phyloP scores from a whole-genome alignment of 2,329 filamentous ascomycete species.

The Phyllosticta paracitricarpa region DNA sequence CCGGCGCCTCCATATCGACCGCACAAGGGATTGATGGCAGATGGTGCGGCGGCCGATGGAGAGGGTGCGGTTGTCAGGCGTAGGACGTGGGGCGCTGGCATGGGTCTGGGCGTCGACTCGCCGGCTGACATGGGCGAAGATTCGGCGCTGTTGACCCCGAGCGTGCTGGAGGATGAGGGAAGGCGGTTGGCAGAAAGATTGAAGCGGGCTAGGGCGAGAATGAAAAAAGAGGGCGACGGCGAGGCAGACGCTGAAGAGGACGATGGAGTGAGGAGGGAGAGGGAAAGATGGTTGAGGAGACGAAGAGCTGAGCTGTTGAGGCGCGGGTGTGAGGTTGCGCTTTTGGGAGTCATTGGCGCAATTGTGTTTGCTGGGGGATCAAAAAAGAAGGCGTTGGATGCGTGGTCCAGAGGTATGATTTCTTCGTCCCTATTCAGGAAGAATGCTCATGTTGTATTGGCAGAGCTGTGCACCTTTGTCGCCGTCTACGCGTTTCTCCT shows the following conservation, averaged over 20 bases:
- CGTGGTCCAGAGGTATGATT: slow-evolving; percentile 32
- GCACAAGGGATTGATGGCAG: slow-evolving; percentile 59
- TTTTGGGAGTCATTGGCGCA: slow-evolving; percentile 43
- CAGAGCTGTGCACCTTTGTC: slow-evolving; percentile 32
- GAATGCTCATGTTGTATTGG: slow-evolving; percentile 9
- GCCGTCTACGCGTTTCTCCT: slow-evolving; percentile 22
- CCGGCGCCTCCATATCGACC: slow-evolving; percentile 65
- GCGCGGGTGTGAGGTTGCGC: slow-evolving; percentile 43
- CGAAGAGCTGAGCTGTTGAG: slow-evolving; percentile 87
- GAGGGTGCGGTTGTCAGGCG: not conserved
- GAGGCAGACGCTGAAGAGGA: slow-evolving; percentile 16
- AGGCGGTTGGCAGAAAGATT: slow-evolving; percentile 25
- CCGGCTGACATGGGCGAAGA: not conserved
- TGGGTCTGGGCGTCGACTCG: not conserved
- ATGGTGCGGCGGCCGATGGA: not conserved
- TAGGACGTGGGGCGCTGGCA: not conserved
- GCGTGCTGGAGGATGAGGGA: slow-evolving; percentile 38
- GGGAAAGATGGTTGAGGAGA: slow-evolving; percentile 66
- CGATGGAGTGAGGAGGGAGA: slow-evolving; percentile 27
- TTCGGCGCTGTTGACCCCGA: slow-evolving; percentile 35
- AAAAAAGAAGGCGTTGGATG: slow-evolving; percentile 18
- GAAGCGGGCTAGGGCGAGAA: slow-evolving; percentile 13
- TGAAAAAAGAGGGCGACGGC: slow-evolving; percentile 6
- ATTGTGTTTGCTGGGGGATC: slow-evolving; percentile 33
- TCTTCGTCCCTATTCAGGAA: not conserved